Percentiles rank a stretch among this genome's conserved stretches.
These are phyloP conservation scores for Penicillium bialowiezense DNA, from an alignment of 495 filamentous ascomycete species.

Conservation along the genomic window DNA sequence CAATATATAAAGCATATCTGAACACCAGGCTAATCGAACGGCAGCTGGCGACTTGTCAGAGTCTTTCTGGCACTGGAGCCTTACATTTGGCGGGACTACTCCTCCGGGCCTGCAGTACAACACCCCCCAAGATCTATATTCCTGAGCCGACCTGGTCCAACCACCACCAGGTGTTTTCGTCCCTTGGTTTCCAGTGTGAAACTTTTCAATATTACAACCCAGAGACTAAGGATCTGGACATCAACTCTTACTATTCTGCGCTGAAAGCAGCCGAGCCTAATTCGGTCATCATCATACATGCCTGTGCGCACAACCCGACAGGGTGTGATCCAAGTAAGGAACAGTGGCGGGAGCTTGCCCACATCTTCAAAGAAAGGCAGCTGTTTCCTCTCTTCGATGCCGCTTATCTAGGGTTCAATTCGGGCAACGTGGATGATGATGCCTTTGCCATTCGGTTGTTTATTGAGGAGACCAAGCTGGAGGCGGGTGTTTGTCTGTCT, in stretches of 20 bases:
- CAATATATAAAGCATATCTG: too few relatives aligned
- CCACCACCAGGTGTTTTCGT: slow-evolving; percentile 35
- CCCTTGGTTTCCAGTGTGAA: slow-evolving; percentile 27
- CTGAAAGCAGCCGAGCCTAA: slow-evolving; percentile 18
- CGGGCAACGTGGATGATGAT: slow-evolving; percentile 39
- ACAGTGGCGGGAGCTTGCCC: slow-evolving; percentile 41
- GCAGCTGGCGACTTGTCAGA: slow-evolving; percentile 48
- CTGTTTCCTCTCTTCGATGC: slow-evolving; percentile 45
- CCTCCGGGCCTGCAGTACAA: slow-evolving; percentile 42
- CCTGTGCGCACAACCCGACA: slow-evolving; percentile 48
- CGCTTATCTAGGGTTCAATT: slow-evolving; percentile 45
- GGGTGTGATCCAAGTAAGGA: slow-evolving; percentile 39
- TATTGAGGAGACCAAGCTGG: slow-evolving; percentile 23
- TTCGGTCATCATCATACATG: slow-evolving; percentile 41
- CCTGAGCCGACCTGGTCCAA: slow-evolving; percentile 39
- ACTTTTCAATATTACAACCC: slow-evolving; percentile 26
- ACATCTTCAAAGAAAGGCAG: slow-evolving; percentile 23
- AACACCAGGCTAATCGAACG: slow-evolving; percentile 4
- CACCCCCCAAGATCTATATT: slow-evolving; percentile 28
- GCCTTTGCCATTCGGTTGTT: slow-evolving; percentile 43
- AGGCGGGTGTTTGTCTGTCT: slow-evolving; percentile 33
- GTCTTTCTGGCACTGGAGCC: slow-evolving; percentile 83
- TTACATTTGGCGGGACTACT: slow-evolving; percentile 78
- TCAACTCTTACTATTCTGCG: slow-evolving; percentile 18
- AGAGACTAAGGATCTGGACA: slow-evolving; percentile 15